phyloP scores from a whole-genome alignment of 225 moss, liverwort and hornwort species.

The Anthoceros angustus region DNA sequence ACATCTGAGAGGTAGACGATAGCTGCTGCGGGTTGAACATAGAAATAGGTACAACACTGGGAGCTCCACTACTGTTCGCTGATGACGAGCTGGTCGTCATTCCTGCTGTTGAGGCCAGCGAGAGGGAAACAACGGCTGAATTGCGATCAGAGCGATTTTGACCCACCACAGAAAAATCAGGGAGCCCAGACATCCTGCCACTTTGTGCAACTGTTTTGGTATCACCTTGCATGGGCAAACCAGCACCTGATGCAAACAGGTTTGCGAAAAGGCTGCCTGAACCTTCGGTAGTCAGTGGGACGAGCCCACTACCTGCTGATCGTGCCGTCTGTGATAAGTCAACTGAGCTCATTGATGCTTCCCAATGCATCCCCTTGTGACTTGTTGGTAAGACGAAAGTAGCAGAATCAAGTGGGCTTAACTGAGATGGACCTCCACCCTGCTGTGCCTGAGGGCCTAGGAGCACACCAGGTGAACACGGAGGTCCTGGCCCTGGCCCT shows the following conservation, averaged over 20 bases:
- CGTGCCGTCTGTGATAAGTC: slow-evolving; percentile 74
- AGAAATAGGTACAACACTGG: slow-evolving; percentile 41
- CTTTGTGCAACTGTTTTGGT: slow-evolving; percentile 46
- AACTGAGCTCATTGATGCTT: slow-evolving; percentile 42
- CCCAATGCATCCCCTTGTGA: slow-evolving; percentile 62
- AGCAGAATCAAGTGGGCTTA: slow-evolving; percentile 59
- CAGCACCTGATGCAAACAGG: slow-evolving; percentile 67
- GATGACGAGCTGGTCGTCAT: slow-evolving; percentile 62
- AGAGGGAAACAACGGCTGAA: slow-evolving; percentile 51
- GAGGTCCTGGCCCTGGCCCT: slow-evolving; percentile 88
- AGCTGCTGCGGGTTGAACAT: slow-evolving; percentile 80
- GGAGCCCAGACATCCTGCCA: slow-evolving; percentile 70
- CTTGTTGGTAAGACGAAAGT: slow-evolving; percentile 50
- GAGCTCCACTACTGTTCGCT: slow-evolving; percentile 52
- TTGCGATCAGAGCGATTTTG: slow-evolving; percentile 63
- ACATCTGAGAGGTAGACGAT: slow-evolving; percentile 82
- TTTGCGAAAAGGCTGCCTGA: slow-evolving; percentile 61
- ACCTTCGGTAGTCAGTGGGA: slow-evolving; percentile 40
- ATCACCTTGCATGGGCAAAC: slow-evolving; percentile 48
- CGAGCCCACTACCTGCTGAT: slow-evolving; percentile 45
- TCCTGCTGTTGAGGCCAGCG: slow-evolving; percentile 74
- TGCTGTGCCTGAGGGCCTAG: slow-evolving; percentile 54
- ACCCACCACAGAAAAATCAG: slow-evolving; percentile 66
- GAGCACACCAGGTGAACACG: slow-evolving; percentile 25
- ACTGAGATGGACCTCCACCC: slow-evolving; percentile 34